Conservation (phyloP, 1,284 basidiomycete species). For the Trichosporon coremiiforme region DNA sequence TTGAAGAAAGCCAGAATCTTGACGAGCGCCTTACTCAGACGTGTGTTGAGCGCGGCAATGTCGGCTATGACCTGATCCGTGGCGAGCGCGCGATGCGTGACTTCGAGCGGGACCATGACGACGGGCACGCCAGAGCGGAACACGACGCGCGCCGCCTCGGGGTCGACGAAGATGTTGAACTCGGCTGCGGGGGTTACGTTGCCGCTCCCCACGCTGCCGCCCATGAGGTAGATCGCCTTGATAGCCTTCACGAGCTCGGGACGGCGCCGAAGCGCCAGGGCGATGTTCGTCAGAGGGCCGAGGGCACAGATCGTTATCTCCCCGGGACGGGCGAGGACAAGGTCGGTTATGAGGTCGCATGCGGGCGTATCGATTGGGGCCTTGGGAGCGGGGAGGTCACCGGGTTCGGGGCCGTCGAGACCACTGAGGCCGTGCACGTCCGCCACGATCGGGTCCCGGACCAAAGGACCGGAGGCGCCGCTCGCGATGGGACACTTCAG, state of each 20-base stretch:
- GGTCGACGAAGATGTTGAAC: constrained; percentile 36
- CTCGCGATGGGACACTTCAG: constrained; percentile 27
- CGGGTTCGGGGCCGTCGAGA: constrained; percentile 25
- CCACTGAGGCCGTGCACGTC: constrained; percentile 28
- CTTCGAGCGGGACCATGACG: constrained; percentile 34
- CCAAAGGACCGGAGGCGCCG: constrained; percentile 17
- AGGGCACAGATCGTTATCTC: constrained; percentile 32
- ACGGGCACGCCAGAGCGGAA: constrained; percentile 25
- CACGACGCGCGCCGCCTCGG: constrained; percentile 32
- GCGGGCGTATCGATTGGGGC: constrained; percentile 26
- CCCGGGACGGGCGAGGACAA: constrained; percentile 24
- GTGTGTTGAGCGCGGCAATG: constrained; percentile 25
- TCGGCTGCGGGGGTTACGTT: constrained; percentile 30
- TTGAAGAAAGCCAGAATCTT: constrained; percentile 28
- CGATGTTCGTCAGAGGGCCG: constrained; percentile 36
- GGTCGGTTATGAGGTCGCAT: constrained; percentile 28
- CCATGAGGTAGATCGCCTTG: constrained; percentile 34
- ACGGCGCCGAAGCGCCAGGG: constrained; percentile 24
- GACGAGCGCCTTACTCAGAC: constrained; percentile 24
- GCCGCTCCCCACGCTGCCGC: constrained; percentile 30
- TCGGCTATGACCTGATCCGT: constrained; percentile 19
- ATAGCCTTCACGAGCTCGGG: constrained; percentile 23
- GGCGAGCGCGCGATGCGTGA: constrained; percentile 31
- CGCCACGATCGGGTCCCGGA: constrained; percentile 20
- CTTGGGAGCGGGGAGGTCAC: constrained; percentile 19